Conservation (phyloP, 495 filamentous ascomycete genomes). For the Hypoxylon perforatum region DNA sequence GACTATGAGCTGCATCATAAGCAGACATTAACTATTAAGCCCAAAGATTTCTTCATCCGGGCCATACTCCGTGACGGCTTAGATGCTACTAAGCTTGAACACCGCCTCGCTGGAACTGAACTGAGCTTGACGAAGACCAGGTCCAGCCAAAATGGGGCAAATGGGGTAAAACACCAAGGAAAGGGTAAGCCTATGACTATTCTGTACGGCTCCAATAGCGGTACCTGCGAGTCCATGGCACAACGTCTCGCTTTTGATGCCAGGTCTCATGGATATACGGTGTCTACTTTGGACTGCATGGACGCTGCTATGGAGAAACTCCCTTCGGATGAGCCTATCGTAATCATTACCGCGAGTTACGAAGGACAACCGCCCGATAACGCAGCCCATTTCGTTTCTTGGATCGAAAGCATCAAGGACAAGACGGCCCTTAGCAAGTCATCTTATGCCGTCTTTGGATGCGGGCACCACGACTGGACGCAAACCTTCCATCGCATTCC, state of each 20-base stretch:
- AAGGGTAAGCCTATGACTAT: constrained; percentile 59
- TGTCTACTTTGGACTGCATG: constrained; percentile 54
- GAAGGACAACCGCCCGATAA: constrained; percentile 77
- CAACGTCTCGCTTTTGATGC: constrained; percentile 67
- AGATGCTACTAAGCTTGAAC: constrained; percentile 63
- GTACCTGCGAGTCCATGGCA: constrained; percentile 74
- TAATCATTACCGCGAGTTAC: constrained; percentile 69
- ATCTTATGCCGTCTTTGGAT: constrained; percentile 72
- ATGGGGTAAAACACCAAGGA: background rate
- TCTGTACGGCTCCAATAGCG: constrained; percentile 75
- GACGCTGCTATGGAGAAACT: constrained; percentile 68
- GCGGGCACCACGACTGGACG: constrained; percentile 65
- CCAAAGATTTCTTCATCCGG: constrained; percentile 70
- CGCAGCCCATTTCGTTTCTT: constrained; percentile 71
- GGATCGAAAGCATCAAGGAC: constrained; percentile 62
- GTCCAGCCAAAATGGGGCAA: background rate
- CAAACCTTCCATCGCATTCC: constrained; percentile 75
- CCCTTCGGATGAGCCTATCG: constrained; percentile 66
- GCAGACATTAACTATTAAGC: constrained; percentile 75
- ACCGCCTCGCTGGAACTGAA: constrained; percentile 47
- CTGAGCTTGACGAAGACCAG: background rate
- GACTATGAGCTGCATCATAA: constrained; percentile 68
- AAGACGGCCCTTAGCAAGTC: constrained; percentile 54
- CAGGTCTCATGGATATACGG: constrained; percentile 60
- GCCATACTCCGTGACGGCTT: constrained; percentile 66